Evolutionary conservation across 441 rosid genomes (phyloP).

Genomic region (Corymbia citriodora): DNA sequence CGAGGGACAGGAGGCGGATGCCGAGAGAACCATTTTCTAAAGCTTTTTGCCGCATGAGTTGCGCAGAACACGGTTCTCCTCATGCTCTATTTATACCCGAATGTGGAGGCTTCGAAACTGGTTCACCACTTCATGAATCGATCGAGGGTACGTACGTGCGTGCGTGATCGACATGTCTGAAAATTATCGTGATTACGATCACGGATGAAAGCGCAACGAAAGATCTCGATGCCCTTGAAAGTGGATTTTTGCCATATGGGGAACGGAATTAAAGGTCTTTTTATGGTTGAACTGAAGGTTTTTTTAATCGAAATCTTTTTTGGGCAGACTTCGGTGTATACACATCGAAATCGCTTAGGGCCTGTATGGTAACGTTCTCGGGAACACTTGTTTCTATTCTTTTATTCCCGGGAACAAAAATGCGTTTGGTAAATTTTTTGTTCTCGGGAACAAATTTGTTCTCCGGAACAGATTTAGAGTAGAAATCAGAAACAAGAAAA

Average conservation of each 20-base stretch:
- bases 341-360: neutral
- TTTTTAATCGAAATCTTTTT: neutral
- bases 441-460: too few relatives aligned
- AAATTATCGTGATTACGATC: neutral
- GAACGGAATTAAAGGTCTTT: neutral
- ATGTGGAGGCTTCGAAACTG: neutral
- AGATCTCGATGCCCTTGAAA: neutral
- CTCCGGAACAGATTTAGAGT: too few relatives aligned
- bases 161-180: neutral
- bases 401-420: too few relatives aligned
- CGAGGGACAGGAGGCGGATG: neutral
- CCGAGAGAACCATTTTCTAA: neutral
- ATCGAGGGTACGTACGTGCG: neutral
- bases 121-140: too few relatives aligned
- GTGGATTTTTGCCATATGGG: neutral
- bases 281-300: neutral
- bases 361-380: too few relatives aligned
- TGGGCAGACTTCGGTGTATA: neutral
- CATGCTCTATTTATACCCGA: neutral
- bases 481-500: too few relatives aligned
- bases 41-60: neutral
- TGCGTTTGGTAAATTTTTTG: too few relatives aligned
- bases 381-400: too few relatives aligned
- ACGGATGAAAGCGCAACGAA: neutral
- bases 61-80: neutral